Conservation (phyloP, 148 eudicot species). For the Linanthus parryae region DNA sequence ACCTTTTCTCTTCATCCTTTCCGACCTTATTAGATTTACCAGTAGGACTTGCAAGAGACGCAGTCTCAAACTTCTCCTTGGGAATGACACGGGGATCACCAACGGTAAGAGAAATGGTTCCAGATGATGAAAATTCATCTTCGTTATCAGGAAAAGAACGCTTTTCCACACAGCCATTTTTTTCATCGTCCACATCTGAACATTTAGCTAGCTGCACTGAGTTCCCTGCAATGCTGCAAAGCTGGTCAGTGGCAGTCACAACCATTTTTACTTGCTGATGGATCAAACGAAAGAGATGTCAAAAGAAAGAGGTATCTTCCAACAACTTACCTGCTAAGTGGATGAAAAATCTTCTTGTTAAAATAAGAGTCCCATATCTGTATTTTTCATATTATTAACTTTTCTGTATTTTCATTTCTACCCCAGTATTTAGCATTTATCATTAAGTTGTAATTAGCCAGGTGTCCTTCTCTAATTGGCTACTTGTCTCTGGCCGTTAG, state of each 20-base stretch:
- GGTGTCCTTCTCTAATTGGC: no score
- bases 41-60: constrained; percentile 15
- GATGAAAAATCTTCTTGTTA: constrained; percentile 64
- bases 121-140: constrained; percentile 26
- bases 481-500: no score
- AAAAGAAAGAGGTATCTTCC: not conserved
- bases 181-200: constrained; percentile 23
- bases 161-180: constrained; percentile 18
- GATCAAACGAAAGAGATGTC: not conserved
- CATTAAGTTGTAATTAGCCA: no score
- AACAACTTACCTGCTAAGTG: constrained; percentile 42
- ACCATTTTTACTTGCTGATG: not conserved
- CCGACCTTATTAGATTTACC: constrained; percentile 5
- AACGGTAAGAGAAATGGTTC: constrained; percentile 44
- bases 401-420: no score
- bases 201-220: constrained; percentile 17
- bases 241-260: constrained; percentile 15
- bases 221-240: constrained; percentile 33
- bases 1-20: constrained; percentile 18
- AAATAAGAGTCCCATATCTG: no score
- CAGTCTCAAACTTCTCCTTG: constrained; percentile 16
- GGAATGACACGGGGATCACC: constrained; percentile 57
- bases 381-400: no score
- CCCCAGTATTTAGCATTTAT: no score
- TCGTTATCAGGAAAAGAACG: constrained; percentile 31